Base-by-base conservation (phyloP, 139 green algal genomes). In the Tetraselmis striata region DNA sequence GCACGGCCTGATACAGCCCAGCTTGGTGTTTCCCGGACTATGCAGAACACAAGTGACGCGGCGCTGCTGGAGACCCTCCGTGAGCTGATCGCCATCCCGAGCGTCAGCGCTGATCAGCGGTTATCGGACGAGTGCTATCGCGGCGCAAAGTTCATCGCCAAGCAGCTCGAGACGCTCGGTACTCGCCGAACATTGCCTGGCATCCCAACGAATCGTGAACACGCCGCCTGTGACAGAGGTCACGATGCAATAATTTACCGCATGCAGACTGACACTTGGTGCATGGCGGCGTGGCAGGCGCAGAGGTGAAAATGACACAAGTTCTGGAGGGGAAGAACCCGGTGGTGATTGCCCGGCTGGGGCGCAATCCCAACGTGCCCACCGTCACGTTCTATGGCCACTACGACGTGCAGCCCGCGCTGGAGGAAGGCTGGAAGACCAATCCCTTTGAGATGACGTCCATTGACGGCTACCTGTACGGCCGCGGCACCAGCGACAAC, bases 391-490 rank as follows among this genome's bases (percentile, higher is more conserved):
- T 96, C 86, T 98, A 98, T 75, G 94, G 90, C 11, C 93, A 96
- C 86, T 96, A 97, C 86, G 94, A 97, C 79, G 90, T 98, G 59
- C 91, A 97, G 85, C 93, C 95, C 1, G 95, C 95, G 1, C 82
- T 89, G 31, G 93, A 98, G 89, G 88, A 87, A 2, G 91, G 95
- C 22, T 99, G 96, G 96, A 77, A 32, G 23, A 96, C 91, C 23
- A 88, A 95, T 80, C 95, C 96, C 76, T 99, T 95, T 80, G 88
- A 97, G 81, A 80, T 98, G 77, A 85, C 86, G 30, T 86, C 90
- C 0, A 86, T 94, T 30, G 94, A 98, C 79, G 95, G 95, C 77
- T 97, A 97, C 89, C 89, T 97, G 5, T 97, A 97, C 80, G 96
- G 93, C 2, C 85, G 96, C 11, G 96, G 96, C 81, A 92, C 91